These are phyloP conservation scores for Nicotiana rustica DNA, from an alignment of 305 asterid genomes.

Conservation along the genomic window DNA sequence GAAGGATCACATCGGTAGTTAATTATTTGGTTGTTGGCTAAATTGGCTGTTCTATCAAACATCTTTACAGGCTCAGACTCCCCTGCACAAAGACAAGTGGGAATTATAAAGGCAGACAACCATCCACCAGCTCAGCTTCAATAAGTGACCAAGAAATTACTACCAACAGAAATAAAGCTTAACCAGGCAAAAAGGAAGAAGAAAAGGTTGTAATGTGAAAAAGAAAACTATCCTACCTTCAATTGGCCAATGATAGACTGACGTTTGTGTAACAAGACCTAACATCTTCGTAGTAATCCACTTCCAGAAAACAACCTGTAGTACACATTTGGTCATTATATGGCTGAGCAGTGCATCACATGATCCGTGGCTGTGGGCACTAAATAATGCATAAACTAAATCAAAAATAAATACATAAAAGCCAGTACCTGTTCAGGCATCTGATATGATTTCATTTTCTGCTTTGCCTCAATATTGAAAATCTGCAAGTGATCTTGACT, in stretches of 20 bases:
- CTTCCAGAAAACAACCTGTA: constrained; percentile 97
- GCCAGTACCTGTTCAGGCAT: constrained; percentile 97
- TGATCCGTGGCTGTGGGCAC: constrained; percentile 15
- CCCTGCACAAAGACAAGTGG: constrained; percentile 57
- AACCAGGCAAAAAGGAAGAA: constrained; percentile 17
- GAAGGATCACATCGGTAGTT: constrained; percentile 96
- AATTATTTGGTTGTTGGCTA: constrained; percentile 89
- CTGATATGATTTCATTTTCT: constrained; percentile 92
- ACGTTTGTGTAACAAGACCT: constrained; percentile 93
- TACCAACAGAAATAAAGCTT: constrained; percentile 37
- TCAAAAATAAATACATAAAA: constrained; percentile 11
- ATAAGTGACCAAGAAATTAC: neutral
- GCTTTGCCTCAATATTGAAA: constrained; percentile 96
- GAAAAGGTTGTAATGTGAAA: constrained; percentile 26
- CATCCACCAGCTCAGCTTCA: constrained; percentile 20
- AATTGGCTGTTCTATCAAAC: constrained; percentile 95
- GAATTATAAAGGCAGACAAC: constrained; percentile 15
- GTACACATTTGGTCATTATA: constrained; percentile 29
- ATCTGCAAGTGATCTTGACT: constrained; percentile 96
- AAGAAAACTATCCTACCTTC: constrained; percentile 63
- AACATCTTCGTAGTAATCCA: constrained; percentile 94
- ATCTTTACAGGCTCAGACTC: constrained; percentile 94
- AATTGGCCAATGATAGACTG: constrained; percentile 97
- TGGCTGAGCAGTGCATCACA: constrained; percentile 5
- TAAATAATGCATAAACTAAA: constrained; percentile 30